Evolutionary conservation across 331 rosid genomes (phyloP), one percentile per base, ranked within the genome.

Genomic region (Acacia concinna): DNA sequence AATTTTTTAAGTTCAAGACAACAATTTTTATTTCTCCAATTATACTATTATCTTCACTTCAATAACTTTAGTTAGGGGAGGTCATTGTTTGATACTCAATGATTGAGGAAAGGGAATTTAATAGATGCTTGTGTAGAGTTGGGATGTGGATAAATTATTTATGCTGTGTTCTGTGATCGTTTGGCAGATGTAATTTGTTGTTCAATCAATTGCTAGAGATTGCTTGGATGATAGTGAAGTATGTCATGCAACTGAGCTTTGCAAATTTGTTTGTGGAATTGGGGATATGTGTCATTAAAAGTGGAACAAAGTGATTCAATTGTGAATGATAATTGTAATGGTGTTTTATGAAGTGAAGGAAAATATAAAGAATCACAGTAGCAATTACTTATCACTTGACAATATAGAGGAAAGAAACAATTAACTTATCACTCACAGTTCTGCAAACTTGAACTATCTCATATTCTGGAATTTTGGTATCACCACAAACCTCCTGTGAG

Each of bases 361-460:
- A 43, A 28, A 14, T 70, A 25, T 43, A 25, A 41, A 69, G 14
- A 25, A 69, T 14, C 37, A 25, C 49, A 38, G 37, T 14, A 68
- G 13, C 54, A 43, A n/a, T n/a, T n/a, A n/a, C n/a, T n/a, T n/a
- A n/a, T n/a, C 31, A 69, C 38, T 10, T 17, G 60, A 81, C 23
- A 79, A 84, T 52, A 63, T 7, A 73, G 68, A 18, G 56, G 20
- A 27, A 68, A 73, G 47, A 64, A 46, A 70, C 51, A 79, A 76
- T 62, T 73, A 65, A 81, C 66, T 57, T 52, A 68, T 75, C 76
- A 90, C 93, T 83, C 34, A 94, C 98, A 77, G 84, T 92, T 89
- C 92, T 83, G 90, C 97, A 92, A 38, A 97, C 97, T 86, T 90
- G 97, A 82, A 90, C 98, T 46, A 92, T 87, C 86, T 94, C 97